Evolutionary conservation across 805 yeast genomes (phyloP).

Genomic region (Alloascoidea africana): DNA sequence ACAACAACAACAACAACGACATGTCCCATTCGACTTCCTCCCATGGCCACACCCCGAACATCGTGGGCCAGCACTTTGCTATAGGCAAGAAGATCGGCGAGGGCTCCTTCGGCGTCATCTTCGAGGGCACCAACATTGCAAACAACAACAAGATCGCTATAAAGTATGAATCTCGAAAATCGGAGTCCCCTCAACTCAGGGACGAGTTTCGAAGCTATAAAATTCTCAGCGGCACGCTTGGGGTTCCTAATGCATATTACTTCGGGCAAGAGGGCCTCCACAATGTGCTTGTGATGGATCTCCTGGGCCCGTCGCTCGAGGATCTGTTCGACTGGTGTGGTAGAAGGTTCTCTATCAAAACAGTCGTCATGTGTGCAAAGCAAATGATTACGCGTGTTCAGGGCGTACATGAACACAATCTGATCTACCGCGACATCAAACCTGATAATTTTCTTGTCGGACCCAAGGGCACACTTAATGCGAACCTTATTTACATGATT

Average conservation of each 20-base stretch:
- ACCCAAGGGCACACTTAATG: conserved; percentile 39
- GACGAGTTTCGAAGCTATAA: conserved; percentile 73
- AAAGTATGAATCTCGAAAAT: conserved; percentile 66
- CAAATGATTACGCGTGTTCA: conserved; percentile 67
- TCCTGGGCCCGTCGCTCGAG: conserved; percentile 68
- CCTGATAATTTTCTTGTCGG: conserved; percentile 76
- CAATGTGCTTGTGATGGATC: conserved; percentile 60
- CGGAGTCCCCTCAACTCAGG: conserved; percentile 73
- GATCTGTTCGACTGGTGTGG: conserved; percentile 86
- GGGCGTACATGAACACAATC: conserved; percentile 60
- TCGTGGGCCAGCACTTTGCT: conserved; percentile 69
- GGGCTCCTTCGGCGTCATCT: conserved; percentile 77
- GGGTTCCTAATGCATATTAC: conserved; percentile 74
- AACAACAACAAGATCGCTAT: conserved; percentile 70
- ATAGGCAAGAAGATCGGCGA: conserved; percentile 82
- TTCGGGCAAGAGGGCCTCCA: conserved; percentile 80
- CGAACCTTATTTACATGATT: conserved; percentile 55
- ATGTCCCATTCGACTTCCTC: not conserved
- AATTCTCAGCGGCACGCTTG: conserved; percentile 49
- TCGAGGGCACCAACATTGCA: conserved; percentile 68
- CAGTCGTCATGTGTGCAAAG: conserved; percentile 59
- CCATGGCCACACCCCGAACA: conserved; percentile 25
- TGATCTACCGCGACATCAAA: conserved; percentile 69
- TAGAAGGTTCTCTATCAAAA: conserved; percentile 51
- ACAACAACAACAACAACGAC: too few species aligned